Evolutionary conservation across 2,329 filamentous ascomycete species (phyloP).

Genomic region (Decorospora gaudefroyi): DNA sequence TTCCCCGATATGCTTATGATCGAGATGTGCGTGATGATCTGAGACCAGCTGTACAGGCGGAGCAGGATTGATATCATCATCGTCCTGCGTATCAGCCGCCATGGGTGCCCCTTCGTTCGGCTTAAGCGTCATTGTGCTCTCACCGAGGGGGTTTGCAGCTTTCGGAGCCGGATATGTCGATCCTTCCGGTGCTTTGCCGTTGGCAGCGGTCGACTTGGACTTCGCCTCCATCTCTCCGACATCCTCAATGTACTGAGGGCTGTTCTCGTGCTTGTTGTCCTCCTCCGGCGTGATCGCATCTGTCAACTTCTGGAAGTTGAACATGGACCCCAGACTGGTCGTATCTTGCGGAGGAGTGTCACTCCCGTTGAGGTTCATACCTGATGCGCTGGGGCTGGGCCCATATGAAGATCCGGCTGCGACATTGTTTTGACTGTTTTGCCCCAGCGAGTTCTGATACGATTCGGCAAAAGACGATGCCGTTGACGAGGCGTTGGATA

Average conservation of each 20-base stretch:
- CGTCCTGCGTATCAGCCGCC: conserved; percentile 9
- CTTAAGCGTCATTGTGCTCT: conserved; percentile 38
- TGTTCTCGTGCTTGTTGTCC: conserved; percentile 49
- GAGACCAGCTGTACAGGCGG: conserved; percentile 31
- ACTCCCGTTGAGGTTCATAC: conserved; percentile 48
- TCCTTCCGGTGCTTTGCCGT: conserved; percentile 4
- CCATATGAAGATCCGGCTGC: conserved; percentile 54
- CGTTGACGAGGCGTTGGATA: conserved; percentile 84
- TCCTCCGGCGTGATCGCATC: conserved; percentile 75
- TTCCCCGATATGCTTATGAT: conserved; percentile 44
- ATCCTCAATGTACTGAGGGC: conserved; percentile 50
- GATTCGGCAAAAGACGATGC: conserved; percentile 77
- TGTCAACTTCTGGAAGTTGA: conserved; percentile 87
- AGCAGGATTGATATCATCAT: conserved; percentile 35
- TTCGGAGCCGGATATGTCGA: conserved; percentile 6
- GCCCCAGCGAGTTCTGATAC: conserved; percentile 47
- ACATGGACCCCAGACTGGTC: conserved; percentile 73
- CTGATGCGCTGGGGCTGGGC: conserved; percentile 59
- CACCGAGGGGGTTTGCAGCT: conserved; percentile 23
- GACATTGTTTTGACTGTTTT: conserved; percentile 34
- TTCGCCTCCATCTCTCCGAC: conserved; percentile 20
- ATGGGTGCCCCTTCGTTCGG: conserved; percentile 18
- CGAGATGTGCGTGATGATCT: conserved; percentile 27
- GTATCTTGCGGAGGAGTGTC: conserved; percentile 45
- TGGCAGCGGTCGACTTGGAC: conserved; percentile 7